These are phyloP conservation scores for Phaeomoniella chlamydospora DNA, from an alignment of 2,329 filamentous ascomycete genomes.

Conservation along the genomic window DNA sequence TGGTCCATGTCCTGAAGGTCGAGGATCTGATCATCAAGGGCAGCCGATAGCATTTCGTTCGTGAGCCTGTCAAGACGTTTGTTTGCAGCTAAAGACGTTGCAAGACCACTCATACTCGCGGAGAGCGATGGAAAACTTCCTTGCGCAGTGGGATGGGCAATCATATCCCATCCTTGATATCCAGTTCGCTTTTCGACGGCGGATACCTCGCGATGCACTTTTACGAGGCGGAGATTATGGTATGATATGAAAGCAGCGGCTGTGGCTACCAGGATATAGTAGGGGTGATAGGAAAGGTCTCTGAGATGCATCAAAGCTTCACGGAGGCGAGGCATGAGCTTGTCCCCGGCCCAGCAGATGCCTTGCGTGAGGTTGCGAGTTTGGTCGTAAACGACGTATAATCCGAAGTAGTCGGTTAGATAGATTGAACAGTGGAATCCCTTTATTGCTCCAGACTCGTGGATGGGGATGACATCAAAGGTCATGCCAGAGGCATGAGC, in stretches of 20 bases:
- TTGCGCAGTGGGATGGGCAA: neutral
- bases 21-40: neutral
- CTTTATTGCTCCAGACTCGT: neutral
- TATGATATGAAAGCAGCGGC: neutral
- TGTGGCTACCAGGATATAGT: neutral
- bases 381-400: neutral
- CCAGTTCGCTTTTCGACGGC: neutral
- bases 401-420: neutral
- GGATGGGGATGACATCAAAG: neutral
- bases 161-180: neutral
- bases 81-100: neutral
- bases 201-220: neutral
- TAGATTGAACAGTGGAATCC: neutral
- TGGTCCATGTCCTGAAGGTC: neutral
- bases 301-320: neutral
- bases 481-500: neutral
- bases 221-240: neutral
- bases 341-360: neutral
- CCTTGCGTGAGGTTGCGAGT: neutral
- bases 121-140: neutral
- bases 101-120: neutral
- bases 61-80: no score
- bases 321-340: neutral
- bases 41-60: neutral
- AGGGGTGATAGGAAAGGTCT: neutral